Base-by-base conservation (phyloP, 2,329 filamentous ascomycete species). In the Raffaelea deltoideospora region DNA sequence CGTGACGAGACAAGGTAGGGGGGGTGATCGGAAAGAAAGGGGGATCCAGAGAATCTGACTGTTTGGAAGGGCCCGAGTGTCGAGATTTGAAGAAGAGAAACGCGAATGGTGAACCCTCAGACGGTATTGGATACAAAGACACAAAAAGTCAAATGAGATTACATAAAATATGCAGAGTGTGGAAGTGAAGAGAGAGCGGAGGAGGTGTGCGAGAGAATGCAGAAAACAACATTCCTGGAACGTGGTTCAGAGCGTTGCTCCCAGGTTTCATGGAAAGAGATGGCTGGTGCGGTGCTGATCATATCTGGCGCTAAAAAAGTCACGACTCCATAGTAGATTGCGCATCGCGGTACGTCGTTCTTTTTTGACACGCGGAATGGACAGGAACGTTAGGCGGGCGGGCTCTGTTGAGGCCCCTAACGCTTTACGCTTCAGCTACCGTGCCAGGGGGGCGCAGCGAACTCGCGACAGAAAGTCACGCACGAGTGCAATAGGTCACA, bases 341-440 rank as follows among this genome's bases (percentile, higher is more conserved):
- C 33, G 33, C 33, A 24, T 34, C 33, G 33, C 23, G 24, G 33
- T 23, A 23, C 20, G n/a, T 20, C n/a, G n/a, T n/a, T n/a, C n/a
- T n/a, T n/a, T n/a, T n/a, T n/a, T 21, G 5, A 31, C 8, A 18
- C 20, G 15, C 18, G 30, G 30, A 10, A 32, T 9, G n/a, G 11
- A 8, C 11, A 28, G 26, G n/a, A 28, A 28, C n/a, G 13, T 10
- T n/a, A 8, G 5, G 26, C 11, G 26, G 26, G 23, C 23, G 8
- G 23, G 5, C 13, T 28, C 26, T 14, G 5, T 8, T 5, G 26
- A n/a, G n/a, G n/a, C n/a, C 11, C 11, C 26, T n/a, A 28, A 28
- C 26, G 26, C n/a, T n/a, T 14, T 5, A 5, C n/a, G 26, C 6
- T 24, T 10, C 17, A 32, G n/a, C n/a, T n/a, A n/a, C n/a, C n/a